Evolutionary conservation across 2,329 filamentous ascomycete genomes (phyloP), one percentile per base, ranked within the genome.

Genomic region (Talaromyces amestolkiae): DNA sequence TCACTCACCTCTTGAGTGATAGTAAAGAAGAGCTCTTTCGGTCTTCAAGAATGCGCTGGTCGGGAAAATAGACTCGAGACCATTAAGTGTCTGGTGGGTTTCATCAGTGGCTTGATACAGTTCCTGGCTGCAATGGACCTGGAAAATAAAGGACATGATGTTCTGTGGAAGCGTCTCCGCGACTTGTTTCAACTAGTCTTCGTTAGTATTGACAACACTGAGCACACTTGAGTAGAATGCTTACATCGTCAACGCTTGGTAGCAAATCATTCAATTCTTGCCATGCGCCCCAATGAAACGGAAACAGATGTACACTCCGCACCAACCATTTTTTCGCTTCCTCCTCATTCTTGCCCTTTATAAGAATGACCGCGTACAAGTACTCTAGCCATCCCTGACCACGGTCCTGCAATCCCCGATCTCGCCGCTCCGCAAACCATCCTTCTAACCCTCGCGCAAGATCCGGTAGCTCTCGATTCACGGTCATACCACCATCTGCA

Each of bases 211-310:
- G 15, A 17, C 5, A 22, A 35, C 17, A 47, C 5, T 31, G 51
- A 58, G 13, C 61, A 61, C 11, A 39, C 58, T 67, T 39, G 58
- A 49, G 19, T 17, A 59, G 43, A 13, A 41, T 67, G 81, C 87
- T 78, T 78, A 95, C 90, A 78, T 97, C 92, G 77, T 97, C 93
- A 9, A 90, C 85, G 39, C 90, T 88, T 41, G 87, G 87, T 66
- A 97, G 86, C 31, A 98, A 83, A 45, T 89, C 89, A 3, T 91
- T 91, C 76, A 99, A 86, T 79, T 99, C 95, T 66, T 95, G 85
- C 95, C 95, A 99, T 68, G 93, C 93, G 8, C 93, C 92, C 95
- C 95, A 99, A 74, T 98, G 97, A 86, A 93, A 97, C 1, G 93
- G 91, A 72, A 93, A 96, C 47, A 92, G 81, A 75, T 96, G 91